These are phyloP conservation scores for Eucalyptus polyanthemos DNA, from an alignment of 345 rosid species.

Conservation along the genomic window DNA sequence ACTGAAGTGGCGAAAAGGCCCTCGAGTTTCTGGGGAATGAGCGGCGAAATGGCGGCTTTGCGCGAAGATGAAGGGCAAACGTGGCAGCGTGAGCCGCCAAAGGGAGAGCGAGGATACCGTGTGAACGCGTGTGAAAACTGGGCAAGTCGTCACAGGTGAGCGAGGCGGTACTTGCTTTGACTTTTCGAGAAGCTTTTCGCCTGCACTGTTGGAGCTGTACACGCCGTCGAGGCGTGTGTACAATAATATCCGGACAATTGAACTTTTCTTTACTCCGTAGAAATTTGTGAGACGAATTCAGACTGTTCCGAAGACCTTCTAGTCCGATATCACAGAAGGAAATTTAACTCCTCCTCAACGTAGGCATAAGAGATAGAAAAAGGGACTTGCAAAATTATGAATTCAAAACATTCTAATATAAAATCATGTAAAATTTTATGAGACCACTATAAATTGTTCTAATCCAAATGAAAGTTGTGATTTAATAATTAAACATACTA, in stretches of 20 bases:
- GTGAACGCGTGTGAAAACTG: background rate
- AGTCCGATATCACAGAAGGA: too few relatives aligned
- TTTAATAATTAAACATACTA: background rate
- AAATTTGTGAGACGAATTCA: background rate
- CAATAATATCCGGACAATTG: background rate
- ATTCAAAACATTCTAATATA: too few relatives aligned
- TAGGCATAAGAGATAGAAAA: background rate
- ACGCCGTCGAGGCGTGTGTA: background rate
- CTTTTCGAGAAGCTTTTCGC: background rate
- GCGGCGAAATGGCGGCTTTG: too few relatives aligned
- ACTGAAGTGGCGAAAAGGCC: background rate
- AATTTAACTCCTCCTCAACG: background rate
- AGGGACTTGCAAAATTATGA: too few relatives aligned
- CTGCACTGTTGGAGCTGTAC: background rate
- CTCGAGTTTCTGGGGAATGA: background rate
- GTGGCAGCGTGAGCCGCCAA: background rate
- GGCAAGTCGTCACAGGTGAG: background rate
- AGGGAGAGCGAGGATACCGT: background rate
- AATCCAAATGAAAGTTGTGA: rapidly evolving
- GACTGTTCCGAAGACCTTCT: background rate
- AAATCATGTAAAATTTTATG: too few relatives aligned
- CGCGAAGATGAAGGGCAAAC: background rate
- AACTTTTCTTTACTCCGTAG: background rate
- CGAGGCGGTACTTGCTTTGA: background rate
- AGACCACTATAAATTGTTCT: rapidly evolving